Base-by-base conservation (phyloP, 192 early-diverging fungal genomes). In the Backusella australiensis region DNA sequence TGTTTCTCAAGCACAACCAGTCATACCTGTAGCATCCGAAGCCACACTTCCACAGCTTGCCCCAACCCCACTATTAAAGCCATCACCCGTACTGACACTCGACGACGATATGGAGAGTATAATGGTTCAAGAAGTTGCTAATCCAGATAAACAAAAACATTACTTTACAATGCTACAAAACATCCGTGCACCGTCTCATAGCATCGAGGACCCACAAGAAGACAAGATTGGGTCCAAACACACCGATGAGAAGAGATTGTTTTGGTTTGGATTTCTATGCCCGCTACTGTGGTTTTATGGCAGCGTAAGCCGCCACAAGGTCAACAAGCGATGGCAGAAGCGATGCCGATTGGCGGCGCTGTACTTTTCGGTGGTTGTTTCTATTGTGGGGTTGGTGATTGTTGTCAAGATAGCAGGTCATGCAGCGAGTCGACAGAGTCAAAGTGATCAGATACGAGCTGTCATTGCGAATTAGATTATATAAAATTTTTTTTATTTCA, bases 251-350 rank as follows among this genome's bases (percentile, higher is more conserved):
- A 39, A 21, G 12, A 41, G 23, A 1, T 23, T 69, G 35, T 69
- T 69, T 69, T 69, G 68, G 68, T n/a, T n/a, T n/a, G 68, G 68
- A 2, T 69, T 69, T 39, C 1, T 69, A 6, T 69, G 68, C 23
- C 68, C 68, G 0, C 38, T 69, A 14, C 8, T 69, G 2, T 69
- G 68, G 68, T 23, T 69, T 39, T 41, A 69, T 39, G 68, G 35
- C 11, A 38, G n/a, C 1, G 21, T 41, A 0, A 38, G 11, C 17
- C 21, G 56, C 23, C 12, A 14, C 56, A 41, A 36, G 1, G 34
- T 69, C 1, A 38, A 69, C 23, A 23, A 39, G 12, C 17, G n/a
- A 12, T 69, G 68, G 68, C 68, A 69, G 21, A 69, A 38, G 26
- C 34, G 38, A 0, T 69, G 68, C 29, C 34, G 68, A 5, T 14